Conservation (phyloP, 2,329 filamentous ascomycete species). For the Parasarocladium wereldwijsianum region DNA sequence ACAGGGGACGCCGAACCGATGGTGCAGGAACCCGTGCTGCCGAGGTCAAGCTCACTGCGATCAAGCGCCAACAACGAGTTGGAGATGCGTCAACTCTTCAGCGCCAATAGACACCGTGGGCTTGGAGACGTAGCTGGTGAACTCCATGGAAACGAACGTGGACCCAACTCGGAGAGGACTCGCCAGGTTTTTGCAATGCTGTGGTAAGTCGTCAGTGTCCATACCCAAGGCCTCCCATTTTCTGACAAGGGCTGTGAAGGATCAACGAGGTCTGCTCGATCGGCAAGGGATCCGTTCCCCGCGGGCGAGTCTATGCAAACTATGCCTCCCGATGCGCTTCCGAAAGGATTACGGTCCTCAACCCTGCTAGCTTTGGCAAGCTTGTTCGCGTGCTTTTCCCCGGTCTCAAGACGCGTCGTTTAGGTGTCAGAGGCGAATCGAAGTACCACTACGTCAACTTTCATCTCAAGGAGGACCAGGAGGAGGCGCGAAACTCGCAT, state of each 20-base stretch:
- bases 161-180: constrained; percentile 67
- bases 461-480: constrained; percentile 40
- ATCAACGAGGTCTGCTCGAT: constrained; percentile 58
- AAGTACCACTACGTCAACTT: constrained; percentile 91
- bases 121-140: constrained; percentile 61
- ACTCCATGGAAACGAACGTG: constrained; percentile 64
- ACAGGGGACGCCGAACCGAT: constrained; percentile 42
- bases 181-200: constrained; percentile 83
- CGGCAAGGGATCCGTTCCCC: constrained; percentile 74
- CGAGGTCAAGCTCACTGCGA: constrained; percentile 31
- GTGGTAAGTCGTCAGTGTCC: constrained; percentile 41
- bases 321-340: constrained; percentile 89
- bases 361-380: constrained; percentile 95
- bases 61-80: constrained; percentile 69
- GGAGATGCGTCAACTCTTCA: constrained; percentile 63
- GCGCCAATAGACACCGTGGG: constrained; percentile 50
- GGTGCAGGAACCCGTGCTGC: constrained; percentile 18
- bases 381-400: constrained; percentile 93
- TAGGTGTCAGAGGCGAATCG: constrained; percentile 90
- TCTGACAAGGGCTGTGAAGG: constrained; percentile 27
- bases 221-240: background rate
- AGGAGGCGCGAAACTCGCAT: constrained; percentile 29
- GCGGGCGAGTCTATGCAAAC: constrained; percentile 86
- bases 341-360: constrained; percentile 85
- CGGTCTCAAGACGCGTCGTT: constrained; percentile 77